Evolutionary conservation across 2,329 filamentous ascomycete species (phyloP), one percentile per base, ranked within the genome.

Genomic region (Alternaria consortialis): DNA sequence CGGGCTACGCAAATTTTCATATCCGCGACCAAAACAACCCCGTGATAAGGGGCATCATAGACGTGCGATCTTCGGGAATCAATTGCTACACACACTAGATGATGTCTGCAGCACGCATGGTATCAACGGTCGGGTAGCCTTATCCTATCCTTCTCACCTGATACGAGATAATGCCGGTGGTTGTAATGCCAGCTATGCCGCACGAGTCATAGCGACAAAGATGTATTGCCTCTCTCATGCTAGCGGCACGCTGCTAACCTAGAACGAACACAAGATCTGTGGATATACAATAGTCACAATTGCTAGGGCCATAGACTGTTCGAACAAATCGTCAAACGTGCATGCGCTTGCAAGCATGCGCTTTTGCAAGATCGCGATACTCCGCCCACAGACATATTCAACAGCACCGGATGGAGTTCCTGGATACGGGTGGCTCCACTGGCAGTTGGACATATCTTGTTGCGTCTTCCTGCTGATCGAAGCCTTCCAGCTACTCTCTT

Each of bases 381-480:
- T 37, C 27, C 36, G 32, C 47, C 23, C 44, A 56, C 44, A 23
- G 29, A 32, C 27, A 31, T 56, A 43, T 50, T 32, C 42, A 55
- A 43, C 12, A 59, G 43, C 23, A n/a, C 9, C 29, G 13, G 34
- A 44, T 32, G 37, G 43, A 12, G 37, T n/a, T 12, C 23, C 23
- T 50, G 9, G 17, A 56, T 54, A 55, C 43, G 51, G 36, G 43
- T 27, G 31, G 52, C 56, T 50, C 56, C 56, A 59, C 52, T 44
- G 29, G 15, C 56, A 56, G 52, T 59, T 48, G 32, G 52, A 17
- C 52, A 56, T 59, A 56, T 50, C 57, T 56, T 59, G 52, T 17
- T 13, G 46, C 27, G 29, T 36, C 36, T 55, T 46, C 52, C 31
- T 55, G n/a, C 5, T 56, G 17, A 29, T 55, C 39, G 53, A 46